These are phyloP conservation scores for Boletus reticuloceps DNA, from an alignment of 768 basidiomycete genomes.

Conservation along the genomic window DNA sequence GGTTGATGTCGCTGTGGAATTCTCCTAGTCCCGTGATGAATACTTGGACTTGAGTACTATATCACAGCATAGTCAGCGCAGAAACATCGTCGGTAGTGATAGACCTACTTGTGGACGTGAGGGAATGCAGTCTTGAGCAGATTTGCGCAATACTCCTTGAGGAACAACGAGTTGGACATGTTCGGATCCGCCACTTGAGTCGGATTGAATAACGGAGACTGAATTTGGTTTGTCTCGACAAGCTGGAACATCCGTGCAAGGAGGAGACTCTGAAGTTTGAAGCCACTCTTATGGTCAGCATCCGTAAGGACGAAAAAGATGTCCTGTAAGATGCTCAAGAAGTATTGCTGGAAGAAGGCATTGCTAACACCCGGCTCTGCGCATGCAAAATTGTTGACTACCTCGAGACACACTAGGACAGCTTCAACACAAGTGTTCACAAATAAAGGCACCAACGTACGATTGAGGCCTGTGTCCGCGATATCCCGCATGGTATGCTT, in stretches of 20 bases:
- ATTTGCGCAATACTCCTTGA: constrained; percentile 84
- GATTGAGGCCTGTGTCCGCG: constrained; percentile 82
- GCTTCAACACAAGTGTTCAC: constrained; percentile 2
- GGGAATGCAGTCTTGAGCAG: constrained; percentile 88
- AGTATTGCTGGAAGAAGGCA: constrained; percentile 96
- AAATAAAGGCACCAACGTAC: constrained; percentile 37
- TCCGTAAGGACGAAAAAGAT: constrained; percentile 98
- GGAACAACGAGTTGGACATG: constrained; percentile 75
- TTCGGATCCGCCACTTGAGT: constrained; percentile 63
- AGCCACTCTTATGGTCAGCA: constrained; percentile 98
- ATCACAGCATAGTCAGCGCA: constrained; percentile 6
- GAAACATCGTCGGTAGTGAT: background rate
- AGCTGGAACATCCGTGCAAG: constrained; percentile 93
- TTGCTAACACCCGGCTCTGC: constrained; percentile 79
- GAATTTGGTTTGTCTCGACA: constrained; percentile 77
- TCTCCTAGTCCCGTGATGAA: constrained; percentile 69
- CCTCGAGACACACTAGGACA: constrained; percentile 80
- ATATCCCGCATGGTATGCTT: constrained; percentile 99
- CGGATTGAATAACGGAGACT: constrained; percentile 83
- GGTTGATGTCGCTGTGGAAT: constrained; percentile 74
- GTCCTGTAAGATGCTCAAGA: constrained; percentile 89
- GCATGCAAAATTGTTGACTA: constrained; percentile 91
- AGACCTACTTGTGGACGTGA: constrained; percentile 78
- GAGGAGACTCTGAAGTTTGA: constrained; percentile 92
- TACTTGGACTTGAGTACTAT: constrained; percentile 66